Conservation (phyloP, 352 stramenopile species). For the Albugo candida region DNA sequence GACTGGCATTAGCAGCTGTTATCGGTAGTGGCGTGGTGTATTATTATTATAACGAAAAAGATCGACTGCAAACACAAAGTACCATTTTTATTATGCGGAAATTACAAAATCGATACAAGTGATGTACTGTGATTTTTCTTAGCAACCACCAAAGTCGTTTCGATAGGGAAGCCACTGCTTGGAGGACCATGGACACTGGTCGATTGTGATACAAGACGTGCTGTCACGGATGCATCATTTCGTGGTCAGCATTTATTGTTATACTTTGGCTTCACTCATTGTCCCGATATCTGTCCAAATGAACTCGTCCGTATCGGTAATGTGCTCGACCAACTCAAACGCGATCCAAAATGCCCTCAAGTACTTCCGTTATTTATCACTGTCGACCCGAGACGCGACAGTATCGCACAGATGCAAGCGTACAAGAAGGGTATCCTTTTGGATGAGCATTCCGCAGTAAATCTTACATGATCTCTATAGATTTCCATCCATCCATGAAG, state of each 20-base stretch:
- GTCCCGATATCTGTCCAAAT: conserved; percentile 98
- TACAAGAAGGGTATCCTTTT: conserved; percentile 79
- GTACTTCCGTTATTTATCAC: conserved; percentile 92
- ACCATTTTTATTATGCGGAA: conserved; percentile 4
- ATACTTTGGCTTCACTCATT: conserved; percentile 99
- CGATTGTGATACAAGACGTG: conserved; percentile 65
- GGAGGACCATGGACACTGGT: conserved; percentile 87
- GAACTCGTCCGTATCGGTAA: conserved; percentile 97
- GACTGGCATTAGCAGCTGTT: conserved; percentile 46
- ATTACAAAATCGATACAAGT: neutral
- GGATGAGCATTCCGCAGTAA: neutral
- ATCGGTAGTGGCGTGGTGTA: conserved; percentile 53
- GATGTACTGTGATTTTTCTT: neutral
- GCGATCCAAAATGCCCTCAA: conserved; percentile 31
- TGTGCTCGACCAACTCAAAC: conserved; percentile 82
- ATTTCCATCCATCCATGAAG: conserved; percentile 74
- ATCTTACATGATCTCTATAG: conserved; percentile 8
- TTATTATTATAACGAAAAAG: conserved; percentile 83
- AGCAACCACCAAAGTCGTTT: conserved; percentile 76
- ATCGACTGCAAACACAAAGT: conserved; percentile 71
- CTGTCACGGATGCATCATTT: conserved; percentile 83
- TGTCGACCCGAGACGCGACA: conserved; percentile 95
- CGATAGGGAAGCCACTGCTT: conserved; percentile 80
- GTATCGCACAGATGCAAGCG: conserved; percentile 86
- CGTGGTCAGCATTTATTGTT: conserved; percentile 90